Conservation (phyloP, 129 eudicot genomes). For the Flaveria sonorensis region DNA sequence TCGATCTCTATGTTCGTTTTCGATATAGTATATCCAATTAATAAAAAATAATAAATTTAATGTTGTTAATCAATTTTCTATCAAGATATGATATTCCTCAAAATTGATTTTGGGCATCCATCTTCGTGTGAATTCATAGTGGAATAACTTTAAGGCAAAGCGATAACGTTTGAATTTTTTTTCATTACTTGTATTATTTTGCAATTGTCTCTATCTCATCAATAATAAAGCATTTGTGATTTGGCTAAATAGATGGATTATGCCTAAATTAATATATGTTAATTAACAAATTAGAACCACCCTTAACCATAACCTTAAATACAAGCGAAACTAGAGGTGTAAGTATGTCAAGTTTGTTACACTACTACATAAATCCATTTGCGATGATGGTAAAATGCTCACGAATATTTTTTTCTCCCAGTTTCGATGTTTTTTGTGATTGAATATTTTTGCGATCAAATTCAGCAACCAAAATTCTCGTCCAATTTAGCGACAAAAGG, state of each 20-base stretch:
- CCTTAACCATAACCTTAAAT: too few species aligned
- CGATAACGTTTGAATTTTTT: slow-evolving; percentile 21
- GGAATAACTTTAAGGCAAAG: slow-evolving; percentile 30
- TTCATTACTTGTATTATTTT: background rate
- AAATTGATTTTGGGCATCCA: background rate
- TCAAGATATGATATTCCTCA: slow-evolving; percentile 10
- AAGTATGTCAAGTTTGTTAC: too few species aligned
- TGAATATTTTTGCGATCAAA: too few species aligned
- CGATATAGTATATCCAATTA: background rate
- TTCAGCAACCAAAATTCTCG: too few species aligned
- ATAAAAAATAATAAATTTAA: background rate
- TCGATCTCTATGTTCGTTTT: background rate
- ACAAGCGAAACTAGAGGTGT: too few species aligned
- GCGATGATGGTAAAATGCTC: too few species aligned
- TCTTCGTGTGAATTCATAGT: slow-evolving; percentile 22
- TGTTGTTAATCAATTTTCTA: background rate
- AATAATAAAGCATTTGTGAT: background rate
- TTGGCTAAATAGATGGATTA: background rate
- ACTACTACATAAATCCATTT: too few species aligned
- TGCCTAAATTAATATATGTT: background rate
- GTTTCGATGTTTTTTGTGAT: too few species aligned
- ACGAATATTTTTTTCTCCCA: too few species aligned
- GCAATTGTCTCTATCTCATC: background rate
- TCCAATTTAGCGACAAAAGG: too few species aligned
- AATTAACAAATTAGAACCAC: background rate